Base-by-base conservation (phyloP, 2,329 filamentous ascomycete genomes). In the Alternaria infectoria region DNA sequence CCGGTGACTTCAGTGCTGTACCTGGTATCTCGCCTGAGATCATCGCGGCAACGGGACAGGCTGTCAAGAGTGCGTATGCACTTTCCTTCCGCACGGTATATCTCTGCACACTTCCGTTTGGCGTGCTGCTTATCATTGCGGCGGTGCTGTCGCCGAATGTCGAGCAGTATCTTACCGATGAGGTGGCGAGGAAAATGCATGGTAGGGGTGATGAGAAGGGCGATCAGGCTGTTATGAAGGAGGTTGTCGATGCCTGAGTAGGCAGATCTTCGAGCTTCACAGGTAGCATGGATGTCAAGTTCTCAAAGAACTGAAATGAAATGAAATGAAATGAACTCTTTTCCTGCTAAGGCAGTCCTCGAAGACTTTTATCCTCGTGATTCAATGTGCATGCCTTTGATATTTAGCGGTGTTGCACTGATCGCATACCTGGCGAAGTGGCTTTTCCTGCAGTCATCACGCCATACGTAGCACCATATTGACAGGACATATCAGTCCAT, bases 81-180 rank as follows among this genome's bases (percentile, higher is more conserved):
- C 60, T 77, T n/a, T 80, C 81, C 4, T 84, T 85, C 70, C 73
- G 75, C 58, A 77, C 80, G 4, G 83, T 86, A 1, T 86, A 83
- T 81, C 74, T 82, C 69, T 49, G 77, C 62, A 79, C 78, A 4
- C 57, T 81, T 7, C 76, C 77, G 1, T 81, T 80, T 64, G 76
- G 77, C 6, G 74, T 66, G 5, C 62, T 80, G 50, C 56, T 78
- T n/a, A 69, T 84, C 9, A 64, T 78, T 21, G 78, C 79, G 8
- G 75, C 81, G 9, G 65, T 79, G 15, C 65, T 84, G 6, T 74
- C 78, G 45, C 82, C 82, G 17, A 79, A 84, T 64, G 78, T 83
- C 17, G 80, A 84, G 65, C 75, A 80, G 25, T 83, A 78, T 66
- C 71, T 84, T 36, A 83, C 79, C 1, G 73, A 79, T 55, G 80